phyloP scores from a whole-genome alignment of 129 eudicot genomes.

The Heracleum sosnowskyi region DNA sequence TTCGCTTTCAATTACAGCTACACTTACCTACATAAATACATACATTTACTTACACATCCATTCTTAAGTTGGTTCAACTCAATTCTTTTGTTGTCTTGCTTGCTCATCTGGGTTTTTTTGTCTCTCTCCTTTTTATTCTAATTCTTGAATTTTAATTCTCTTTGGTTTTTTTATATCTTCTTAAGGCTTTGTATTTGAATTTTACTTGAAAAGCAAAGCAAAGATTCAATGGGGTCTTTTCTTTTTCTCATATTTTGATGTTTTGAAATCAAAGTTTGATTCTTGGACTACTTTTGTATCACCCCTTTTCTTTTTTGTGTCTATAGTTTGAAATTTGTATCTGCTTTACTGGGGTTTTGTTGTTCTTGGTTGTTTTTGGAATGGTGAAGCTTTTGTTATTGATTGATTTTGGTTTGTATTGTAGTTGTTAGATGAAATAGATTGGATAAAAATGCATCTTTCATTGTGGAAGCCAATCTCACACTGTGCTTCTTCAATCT shows the following conservation, averaged over 20 bases:
- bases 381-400: constrained; percentile 12
- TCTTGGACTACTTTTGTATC: constrained; percentile 27
- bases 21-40: neutral
- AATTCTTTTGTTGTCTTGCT: neutral
- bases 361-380: constrained; percentile 4
- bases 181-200: neutral
- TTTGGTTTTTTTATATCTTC: neutral
- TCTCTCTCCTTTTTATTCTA: neutral
- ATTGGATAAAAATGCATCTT: constrained; percentile 47
- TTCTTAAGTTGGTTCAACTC: neutral
- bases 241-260: constrained; percentile 9
- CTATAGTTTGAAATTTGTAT: constrained; percentile 23
- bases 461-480: constrained; percentile 74
- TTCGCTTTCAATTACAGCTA: neutral
- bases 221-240: neutral
- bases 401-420: constrained; percentile 2
- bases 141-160: neutral
- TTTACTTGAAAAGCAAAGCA: constrained; percentile 1
- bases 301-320: constrained; percentile 35
- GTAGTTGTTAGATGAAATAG: neutral
- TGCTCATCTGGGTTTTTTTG: neutral
- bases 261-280: constrained; percentile 48
- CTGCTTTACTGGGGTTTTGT: constrained; percentile 21
- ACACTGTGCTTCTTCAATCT: constrained; percentile 45
- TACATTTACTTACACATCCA: neutral